Evolutionary conservation across 257 asterid genomes (phyloP).

Genomic region (Plectranthus barbatus): DNA sequence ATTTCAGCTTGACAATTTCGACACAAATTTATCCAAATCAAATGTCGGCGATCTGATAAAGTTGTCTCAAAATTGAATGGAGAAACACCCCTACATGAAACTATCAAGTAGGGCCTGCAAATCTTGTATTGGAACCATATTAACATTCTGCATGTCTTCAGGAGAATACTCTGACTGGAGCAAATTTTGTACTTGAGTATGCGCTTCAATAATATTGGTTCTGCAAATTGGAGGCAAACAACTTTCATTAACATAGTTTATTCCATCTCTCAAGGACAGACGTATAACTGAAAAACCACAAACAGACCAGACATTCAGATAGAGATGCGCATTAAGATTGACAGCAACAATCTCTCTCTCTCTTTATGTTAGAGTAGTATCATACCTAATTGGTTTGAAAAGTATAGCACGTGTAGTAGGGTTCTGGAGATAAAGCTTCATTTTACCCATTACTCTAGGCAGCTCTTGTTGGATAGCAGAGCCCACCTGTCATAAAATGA

Average conservation of each 20-base stretch:
- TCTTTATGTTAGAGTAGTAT: conserved; percentile 1
- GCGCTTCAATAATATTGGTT: conserved; percentile 90
- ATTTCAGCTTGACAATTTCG: too few species aligned
- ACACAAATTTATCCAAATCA: too few species aligned
- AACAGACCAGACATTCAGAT: not conserved
- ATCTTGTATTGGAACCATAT: conserved; percentile 52
- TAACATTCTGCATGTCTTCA: conserved; percentile 55
- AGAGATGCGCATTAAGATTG: not conserved
- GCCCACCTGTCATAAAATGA: conserved; percentile 43
- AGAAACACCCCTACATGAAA: conserved; percentile 28
- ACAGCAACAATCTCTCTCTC: not conserved
- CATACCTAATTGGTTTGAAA: conserved; percentile 92
- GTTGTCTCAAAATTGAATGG: too few species aligned
- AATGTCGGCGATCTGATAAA: too few species aligned
- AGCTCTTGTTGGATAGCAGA: conserved; percentile 75
- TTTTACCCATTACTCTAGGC: conserved; percentile 68
- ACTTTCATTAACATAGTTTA: not conserved
- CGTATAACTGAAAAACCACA: too few species aligned
- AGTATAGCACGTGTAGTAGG: conserved; percentile 91
- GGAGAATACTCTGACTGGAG: conserved; percentile 67
- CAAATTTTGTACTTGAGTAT: conserved; percentile 66
- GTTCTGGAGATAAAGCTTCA: conserved; percentile 96
- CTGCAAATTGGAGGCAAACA: conserved; percentile 39
- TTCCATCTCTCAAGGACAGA: not conserved
- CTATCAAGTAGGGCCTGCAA: conserved; percentile 75